These are phyloP conservation scores for Acorus calamus DNA, from an alignment of 106 monocot genomes.

Conservation along the genomic window DNA sequence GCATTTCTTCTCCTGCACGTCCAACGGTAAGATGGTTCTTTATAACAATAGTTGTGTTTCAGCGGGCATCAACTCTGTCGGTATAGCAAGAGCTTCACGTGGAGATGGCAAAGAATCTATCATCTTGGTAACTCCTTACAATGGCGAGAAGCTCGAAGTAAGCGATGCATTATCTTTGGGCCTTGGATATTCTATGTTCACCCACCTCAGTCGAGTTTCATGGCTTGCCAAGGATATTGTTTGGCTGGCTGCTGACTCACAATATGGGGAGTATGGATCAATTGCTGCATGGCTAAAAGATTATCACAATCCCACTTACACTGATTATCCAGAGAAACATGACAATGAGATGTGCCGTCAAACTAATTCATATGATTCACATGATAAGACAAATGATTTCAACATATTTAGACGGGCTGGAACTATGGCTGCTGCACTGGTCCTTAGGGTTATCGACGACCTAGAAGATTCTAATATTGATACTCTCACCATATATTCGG, in stretches of 20 bases:
- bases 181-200: slow-evolving; percentile 72
- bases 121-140: slow-evolving; percentile 79
- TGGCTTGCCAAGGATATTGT: slow-evolving; percentile 95
- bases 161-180: slow-evolving; percentile 55
- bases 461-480: slow-evolving; percentile 39
- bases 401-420: slow-evolving; percentile 73
- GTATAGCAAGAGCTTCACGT: slow-evolving; percentile 73
- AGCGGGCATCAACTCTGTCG: slow-evolving; percentile 54
- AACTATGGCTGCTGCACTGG: slow-evolving; percentile 80
- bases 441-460: slow-evolving; percentile 55
- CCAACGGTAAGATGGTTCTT: slow-evolving; percentile 2
- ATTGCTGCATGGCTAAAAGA: slow-evolving; percentile 73
- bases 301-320: slow-evolving; percentile 69
- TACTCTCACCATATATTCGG: slow-evolving; percentile 63
- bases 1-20: slow-evolving; percentile 50
- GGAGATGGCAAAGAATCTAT: slow-evolving; percentile 97
- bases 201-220: slow-evolving; percentile 52
- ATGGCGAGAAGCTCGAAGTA: slow-evolving; percentile 38
- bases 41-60: slow-evolving; percentile 31
- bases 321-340: slow-evolving; percentile 10
- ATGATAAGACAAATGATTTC: slow-evolving; percentile 4
- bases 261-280: slow-evolving; percentile 65
- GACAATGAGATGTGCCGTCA: slow-evolving; percentile 27
- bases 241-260: slow-evolving; percentile 83
- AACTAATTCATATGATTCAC: slow-evolving; percentile 5